A percentile compares a stretch with the other conserved stretches of the same genome.
Conservation (phyloP, 768 basidiomycete genomes). For the Stropharia rugosoannulata region DNA sequence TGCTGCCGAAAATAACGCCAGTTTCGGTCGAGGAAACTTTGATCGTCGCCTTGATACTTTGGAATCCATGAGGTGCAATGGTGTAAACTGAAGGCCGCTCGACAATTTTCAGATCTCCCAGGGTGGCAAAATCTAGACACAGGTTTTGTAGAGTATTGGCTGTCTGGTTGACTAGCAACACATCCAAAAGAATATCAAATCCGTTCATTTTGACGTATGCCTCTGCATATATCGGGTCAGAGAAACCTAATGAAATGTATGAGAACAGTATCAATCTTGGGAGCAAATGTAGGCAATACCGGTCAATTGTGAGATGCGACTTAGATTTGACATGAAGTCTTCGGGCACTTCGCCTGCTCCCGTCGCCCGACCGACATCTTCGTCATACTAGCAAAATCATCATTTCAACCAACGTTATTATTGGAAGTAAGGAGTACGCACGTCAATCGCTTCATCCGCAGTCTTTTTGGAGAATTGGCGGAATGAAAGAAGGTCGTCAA, state of each 20-base stretch:
- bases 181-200: slow-evolving; percentile 94
- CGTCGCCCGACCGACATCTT: slow-evolving; percentile 87
- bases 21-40: slow-evolving; percentile 99
- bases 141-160: slow-evolving; percentile 93
- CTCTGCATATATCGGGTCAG: slow-evolving; percentile 97
- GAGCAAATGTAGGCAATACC: slow-evolving; percentile 41
- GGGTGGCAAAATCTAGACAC: slow-evolving; percentile 94
- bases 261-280: background rate
- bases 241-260: slow-evolving; percentile 64
- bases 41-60: slow-evolving; percentile 97
- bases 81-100: slow-evolving; percentile 95
- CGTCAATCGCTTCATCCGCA: slow-evolving; percentile 75
- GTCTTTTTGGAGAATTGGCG: slow-evolving; percentile 95
- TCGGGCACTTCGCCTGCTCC: slow-evolving; percentile 81
- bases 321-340: slow-evolving; percentile 93
- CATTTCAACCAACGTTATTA: slow-evolving; percentile 2
- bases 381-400: slow-evolving; percentile 64
- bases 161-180: slow-evolving; percentile 96
- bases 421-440: slow-evolving; percentile 27
- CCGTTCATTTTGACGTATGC: slow-evolving; percentile 97
- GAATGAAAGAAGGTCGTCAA: slow-evolving; percentile 91
- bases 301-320: slow-evolving; percentile 90
- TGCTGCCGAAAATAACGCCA: slow-evolving; percentile 97
- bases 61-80: slow-evolving; percentile 95
- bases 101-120: slow-evolving; percentile 96